Evolutionary conservation across 2,329 filamentous ascomycete species (phyloP).

Genomic region (Trichoderma sp.): DNA sequence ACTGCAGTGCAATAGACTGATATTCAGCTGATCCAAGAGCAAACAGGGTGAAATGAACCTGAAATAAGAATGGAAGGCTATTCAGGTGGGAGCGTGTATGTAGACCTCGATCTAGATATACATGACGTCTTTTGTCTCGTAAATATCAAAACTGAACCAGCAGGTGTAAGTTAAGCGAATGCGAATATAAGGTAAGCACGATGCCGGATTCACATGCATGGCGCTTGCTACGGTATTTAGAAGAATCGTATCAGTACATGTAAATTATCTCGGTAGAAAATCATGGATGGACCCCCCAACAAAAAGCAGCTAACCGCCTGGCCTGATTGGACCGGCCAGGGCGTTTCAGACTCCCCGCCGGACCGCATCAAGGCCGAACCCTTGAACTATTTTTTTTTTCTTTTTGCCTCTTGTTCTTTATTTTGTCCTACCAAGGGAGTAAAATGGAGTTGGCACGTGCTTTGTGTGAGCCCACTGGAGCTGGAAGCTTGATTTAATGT

Average conservation of each 20-base stretch:
- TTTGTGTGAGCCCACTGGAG: neutral
- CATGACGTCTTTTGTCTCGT: neutral
- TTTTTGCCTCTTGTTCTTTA: neutral
- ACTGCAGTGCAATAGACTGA: neutral
- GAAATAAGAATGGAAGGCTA: no score
- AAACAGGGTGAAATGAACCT: no score
- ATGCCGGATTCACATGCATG: neutral
- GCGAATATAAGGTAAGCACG: neutral
- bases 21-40: neutral
- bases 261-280: neutral
- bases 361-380: neutral
- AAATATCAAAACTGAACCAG: neutral
- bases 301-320: neutral
- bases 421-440: neutral
- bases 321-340: constrained; percentile 2
- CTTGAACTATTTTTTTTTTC: neutral
- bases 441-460: neutral
- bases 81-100: no score
- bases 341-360: constrained; percentile 6
- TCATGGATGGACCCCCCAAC: constrained; percentile 2
- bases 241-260: neutral
- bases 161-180: neutral
- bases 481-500: neutral
- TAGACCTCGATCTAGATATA: no score
- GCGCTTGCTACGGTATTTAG: neutral